Percentiles rank a stretch among this genome's conserved stretches.
These are phyloP conservation scores for Microbotryomycetes sp. DNA, from an alignment of 1,284 basidiomycete genomes.

Conservation along the genomic window DNA sequence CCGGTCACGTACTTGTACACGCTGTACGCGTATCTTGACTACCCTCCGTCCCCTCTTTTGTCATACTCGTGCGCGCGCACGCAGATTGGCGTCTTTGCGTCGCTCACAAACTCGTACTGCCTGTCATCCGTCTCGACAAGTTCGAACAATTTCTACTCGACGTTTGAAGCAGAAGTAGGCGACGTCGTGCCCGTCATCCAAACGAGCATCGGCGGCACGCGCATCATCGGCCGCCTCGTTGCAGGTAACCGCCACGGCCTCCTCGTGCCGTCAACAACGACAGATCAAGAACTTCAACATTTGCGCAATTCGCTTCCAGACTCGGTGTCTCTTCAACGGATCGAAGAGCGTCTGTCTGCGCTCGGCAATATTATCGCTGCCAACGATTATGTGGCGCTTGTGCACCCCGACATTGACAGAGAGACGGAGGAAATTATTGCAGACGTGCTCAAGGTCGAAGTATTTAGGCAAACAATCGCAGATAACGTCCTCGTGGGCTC, in stretches of 20 bases:
- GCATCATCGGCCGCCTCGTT: slow-evolving; percentile 87
- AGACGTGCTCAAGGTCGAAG: slow-evolving; percentile 97
- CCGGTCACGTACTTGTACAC: not conserved
- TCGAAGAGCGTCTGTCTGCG: slow-evolving; percentile 93
- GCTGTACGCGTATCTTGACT: not conserved
- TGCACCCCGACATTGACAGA: slow-evolving; percentile 94
- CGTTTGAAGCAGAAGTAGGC: slow-evolving; percentile 88
- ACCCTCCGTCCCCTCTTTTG: not conserved
- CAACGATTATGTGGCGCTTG: slow-evolving; percentile 95
- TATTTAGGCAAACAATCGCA: slow-evolving; percentile 95
- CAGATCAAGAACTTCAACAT: slow-evolving; percentile 97
- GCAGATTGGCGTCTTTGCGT: slow-evolving; percentile 48
- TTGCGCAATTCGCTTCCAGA: slow-evolving; percentile 94
- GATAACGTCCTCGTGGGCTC: slow-evolving; percentile 94
- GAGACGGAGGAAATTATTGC: slow-evolving; percentile 99
- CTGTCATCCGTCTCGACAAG: slow-evolving; percentile 53
- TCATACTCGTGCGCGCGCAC: not conserved
- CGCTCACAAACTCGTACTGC: slow-evolving; percentile 91
- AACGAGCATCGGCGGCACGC: slow-evolving; percentile 89
- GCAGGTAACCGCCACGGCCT: slow-evolving; percentile 96
- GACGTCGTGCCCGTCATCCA: slow-evolving; percentile 96
- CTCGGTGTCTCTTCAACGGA: slow-evolving; percentile 80
- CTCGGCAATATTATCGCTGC: slow-evolving; percentile 97
- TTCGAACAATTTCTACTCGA: slow-evolving; percentile 96
- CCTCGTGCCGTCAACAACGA: slow-evolving; percentile 89